These are phyloP conservation scores for Datura wrightii DNA, from an alignment of 257 asterid species.

Conservation along the genomic window DNA sequence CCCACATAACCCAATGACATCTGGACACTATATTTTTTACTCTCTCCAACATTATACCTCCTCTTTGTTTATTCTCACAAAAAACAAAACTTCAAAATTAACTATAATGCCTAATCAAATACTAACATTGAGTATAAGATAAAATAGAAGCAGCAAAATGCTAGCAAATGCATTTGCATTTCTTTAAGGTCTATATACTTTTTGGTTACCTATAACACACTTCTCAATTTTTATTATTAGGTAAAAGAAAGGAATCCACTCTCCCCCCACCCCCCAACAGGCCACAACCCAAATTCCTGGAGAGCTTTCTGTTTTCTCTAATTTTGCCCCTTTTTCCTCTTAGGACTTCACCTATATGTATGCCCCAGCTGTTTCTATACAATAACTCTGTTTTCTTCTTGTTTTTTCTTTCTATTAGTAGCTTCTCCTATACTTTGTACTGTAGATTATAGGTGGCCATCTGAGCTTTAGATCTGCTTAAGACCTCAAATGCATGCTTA, in stretches of 20 bases:
- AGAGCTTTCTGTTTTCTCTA: not conserved
- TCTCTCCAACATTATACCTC: not conserved
- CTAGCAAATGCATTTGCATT: not conserved
- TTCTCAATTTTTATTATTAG: not conserved
- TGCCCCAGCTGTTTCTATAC: not conserved
- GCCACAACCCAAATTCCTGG: no score
- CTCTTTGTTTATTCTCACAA: no score
- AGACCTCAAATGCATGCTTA: constrained; percentile 28
- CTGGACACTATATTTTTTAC: constrained; percentile 38
- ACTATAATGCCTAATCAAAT: not conserved
- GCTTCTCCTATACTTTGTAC: not conserved
- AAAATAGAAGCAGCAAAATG: not conserved
- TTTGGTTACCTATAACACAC: not conserved
- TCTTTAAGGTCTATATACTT: not conserved
- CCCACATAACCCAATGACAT: constrained; percentile 59
- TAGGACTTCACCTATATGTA: not conserved
- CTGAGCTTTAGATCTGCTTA: constrained; percentile 36
- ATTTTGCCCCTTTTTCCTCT: not conserved
- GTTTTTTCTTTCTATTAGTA: not conserved
- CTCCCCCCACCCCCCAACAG: no score
- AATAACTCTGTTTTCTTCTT: not conserved
- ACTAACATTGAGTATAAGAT: not conserved
- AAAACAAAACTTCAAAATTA: not conserved
- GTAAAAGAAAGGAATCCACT: not conserved
- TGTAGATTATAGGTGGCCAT: constrained; percentile 10